Base-by-base conservation (phyloP, 23 red algal species). In the Cyanidiococcus yangmingshanensis region DNA sequence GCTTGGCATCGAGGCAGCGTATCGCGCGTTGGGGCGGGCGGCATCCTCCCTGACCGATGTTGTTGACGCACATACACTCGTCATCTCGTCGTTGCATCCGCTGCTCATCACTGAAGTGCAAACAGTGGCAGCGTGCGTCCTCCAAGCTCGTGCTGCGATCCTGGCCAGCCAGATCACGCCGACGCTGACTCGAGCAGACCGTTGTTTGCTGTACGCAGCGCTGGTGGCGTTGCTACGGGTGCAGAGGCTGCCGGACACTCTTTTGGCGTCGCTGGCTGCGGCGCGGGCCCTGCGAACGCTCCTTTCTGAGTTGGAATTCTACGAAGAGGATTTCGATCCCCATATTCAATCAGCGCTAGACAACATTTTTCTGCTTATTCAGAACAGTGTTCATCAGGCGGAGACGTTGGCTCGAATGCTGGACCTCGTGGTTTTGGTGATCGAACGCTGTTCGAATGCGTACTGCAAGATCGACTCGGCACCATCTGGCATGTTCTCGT, bases 1-100 rank as follows among this genome's bases (percentile, higher is more conserved):
- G 63, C 63, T 71, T 7, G n/a, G 32, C n/a, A 35, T 25, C 27
- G 63, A 71, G n/a, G 63, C 63, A 3, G 63, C 63, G 7, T 71
- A 17, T 71, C 63, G 63, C 7, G 63, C 27, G 16, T 12, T 71
- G n/a, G 63, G 63, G 7, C 63, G 63, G 7, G 21, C n/a, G 12
- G 27, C 27, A 35, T 71, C 32, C 32, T 7, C 21, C 16, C n/a
- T 71, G 63, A 12, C 3, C 63, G 63, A 71, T 29, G 21, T 7
- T 7, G 12, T 71, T 12, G 63, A 71, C 32, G 32, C 32, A 2
- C 7, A 29, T 12, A 7, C 21, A 29, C 32, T 25, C n/a, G 16
- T 71, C 3, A 30, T 3, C 3, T 35, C 63, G 63, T 17, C 7
- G 63, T 29, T 71, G 63, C 7, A 71, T 7, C n/a, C n/a, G n/a